Conservation (phyloP, 257 asterid genomes). For the Petunia secreta region DNA sequence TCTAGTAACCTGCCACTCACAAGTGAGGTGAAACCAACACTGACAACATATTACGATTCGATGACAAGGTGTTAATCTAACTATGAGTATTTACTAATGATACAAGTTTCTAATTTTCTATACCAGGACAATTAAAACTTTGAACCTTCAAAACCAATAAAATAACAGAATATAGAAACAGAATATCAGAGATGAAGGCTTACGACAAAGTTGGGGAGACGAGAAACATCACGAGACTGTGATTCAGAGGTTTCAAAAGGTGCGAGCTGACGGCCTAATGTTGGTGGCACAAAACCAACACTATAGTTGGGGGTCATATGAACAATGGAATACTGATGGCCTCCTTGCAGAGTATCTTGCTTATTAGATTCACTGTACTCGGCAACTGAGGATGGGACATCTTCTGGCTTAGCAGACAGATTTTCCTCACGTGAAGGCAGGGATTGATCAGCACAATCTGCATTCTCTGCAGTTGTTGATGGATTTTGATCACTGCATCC, state of each 20-base stretch:
- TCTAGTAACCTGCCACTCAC: constrained; percentile 18
- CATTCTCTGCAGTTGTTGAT: constrained; percentile 51
- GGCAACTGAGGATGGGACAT: constrained; percentile 51
- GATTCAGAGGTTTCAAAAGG: constrained; percentile 65
- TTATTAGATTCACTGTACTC: constrained; percentile 56
- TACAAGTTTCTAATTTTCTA: constrained; percentile 7
- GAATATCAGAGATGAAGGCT: constrained; percentile 39
- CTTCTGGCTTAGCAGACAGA: constrained; percentile 50
- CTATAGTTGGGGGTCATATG: constrained; percentile 63
- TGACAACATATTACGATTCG: not conserved
- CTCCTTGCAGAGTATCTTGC: constrained; percentile 60
- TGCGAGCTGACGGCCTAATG: constrained; percentile 52
- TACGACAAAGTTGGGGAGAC: constrained; percentile 70
- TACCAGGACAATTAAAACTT: not conserved
- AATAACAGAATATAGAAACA: constrained; percentile 22
- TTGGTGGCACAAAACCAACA: constrained; percentile 67
- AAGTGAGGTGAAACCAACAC: constrained; percentile 6
- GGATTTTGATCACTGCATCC: constrained; percentile 57
- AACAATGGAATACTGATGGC: constrained; percentile 53
- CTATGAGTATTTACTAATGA: not conserved
- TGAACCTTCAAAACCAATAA: constrained; percentile 15
- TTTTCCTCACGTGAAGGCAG: constrained; percentile 50
- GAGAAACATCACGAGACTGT: constrained; percentile 68
- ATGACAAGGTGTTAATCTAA: constrained; percentile 11
- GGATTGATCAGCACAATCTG: constrained; percentile 51